These are phyloP conservation scores for Xylaria sp. DNA, from an alignment of 2,329 filamentous ascomycete genomes.

Conservation along the genomic window DNA sequence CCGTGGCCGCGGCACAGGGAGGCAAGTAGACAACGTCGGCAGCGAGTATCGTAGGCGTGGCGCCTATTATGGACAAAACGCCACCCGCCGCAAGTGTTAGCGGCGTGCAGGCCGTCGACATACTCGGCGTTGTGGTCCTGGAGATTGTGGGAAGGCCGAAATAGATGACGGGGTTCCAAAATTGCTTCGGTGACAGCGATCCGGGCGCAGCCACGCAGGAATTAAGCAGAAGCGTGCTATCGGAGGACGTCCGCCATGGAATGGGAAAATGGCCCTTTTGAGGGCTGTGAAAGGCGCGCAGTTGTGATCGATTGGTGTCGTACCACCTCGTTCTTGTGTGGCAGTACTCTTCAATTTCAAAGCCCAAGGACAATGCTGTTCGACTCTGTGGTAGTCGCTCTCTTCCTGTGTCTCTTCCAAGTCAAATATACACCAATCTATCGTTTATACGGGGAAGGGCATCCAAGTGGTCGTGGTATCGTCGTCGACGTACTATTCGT, in stretches of 20 bases:
- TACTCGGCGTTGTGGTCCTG: conserved; percentile 38
- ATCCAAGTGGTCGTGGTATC: neutral
- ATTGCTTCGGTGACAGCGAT: conserved; percentile 44
- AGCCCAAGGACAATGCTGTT: neutral
- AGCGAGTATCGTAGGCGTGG: conserved; percentile 67
- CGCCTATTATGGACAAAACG: conserved; percentile 61
- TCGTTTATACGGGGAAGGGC: neutral
- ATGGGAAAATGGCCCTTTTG: conserved; percentile 40
- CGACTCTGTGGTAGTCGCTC: neutral
- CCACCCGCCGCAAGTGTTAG: conserved; percentile 57
- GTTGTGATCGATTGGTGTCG: conserved; percentile 33
- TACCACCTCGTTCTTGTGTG: conserved; percentile 4
- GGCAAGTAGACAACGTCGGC: conserved; percentile 69
- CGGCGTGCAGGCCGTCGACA: conserved; percentile 52
- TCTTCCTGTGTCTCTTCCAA: conserved; percentile 7
- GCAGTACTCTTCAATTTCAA: conserved; percentile 6
- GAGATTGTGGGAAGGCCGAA: conserved; percentile 45
- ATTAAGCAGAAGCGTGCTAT: conserved; percentile 41
- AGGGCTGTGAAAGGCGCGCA: conserved; percentile 35
- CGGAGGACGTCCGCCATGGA: conserved; percentile 50
- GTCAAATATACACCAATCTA: neutral
- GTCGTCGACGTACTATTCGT: conserved; percentile 21
- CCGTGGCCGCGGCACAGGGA: conserved; percentile 59
- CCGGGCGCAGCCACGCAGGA: conserved; percentile 41
- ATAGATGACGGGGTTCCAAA: conserved; percentile 41